A percentile compares a stretch with the other conserved stretches of the same genome.
phyloP scores from a whole-genome alignment of 1,284 basidiomycete species.

The Tilletia indica region DNA sequence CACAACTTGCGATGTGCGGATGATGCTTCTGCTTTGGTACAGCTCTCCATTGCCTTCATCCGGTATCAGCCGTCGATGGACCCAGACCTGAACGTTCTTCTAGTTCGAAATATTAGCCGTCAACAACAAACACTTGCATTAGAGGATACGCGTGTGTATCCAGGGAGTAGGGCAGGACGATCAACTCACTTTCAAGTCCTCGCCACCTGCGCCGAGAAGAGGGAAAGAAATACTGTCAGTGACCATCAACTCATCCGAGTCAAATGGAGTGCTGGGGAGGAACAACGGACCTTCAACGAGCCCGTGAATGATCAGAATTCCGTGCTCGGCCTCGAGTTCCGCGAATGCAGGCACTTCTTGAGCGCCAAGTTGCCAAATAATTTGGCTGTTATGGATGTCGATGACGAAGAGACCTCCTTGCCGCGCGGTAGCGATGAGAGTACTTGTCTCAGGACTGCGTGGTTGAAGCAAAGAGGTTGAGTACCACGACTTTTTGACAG shows the following conservation, averaged over 20 bases:
- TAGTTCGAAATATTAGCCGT: no score
- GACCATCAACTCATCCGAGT: no score
- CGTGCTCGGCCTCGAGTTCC: neutral
- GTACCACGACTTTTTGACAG: neutral
- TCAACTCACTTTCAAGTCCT: no score
- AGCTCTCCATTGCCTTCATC: neutral
- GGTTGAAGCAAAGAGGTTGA: no score
- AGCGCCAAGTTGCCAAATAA: neutral
- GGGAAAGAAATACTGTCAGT: no score
- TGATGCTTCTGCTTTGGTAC: neutral
- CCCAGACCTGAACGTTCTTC: neutral
- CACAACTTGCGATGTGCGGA: neutral
- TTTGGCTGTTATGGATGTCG: neutral
- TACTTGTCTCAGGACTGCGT: neutral
- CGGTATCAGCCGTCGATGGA: neutral
- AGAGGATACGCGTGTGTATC: no score
- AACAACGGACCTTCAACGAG: no score
- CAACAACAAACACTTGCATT: no score
- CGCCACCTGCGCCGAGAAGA: no score
- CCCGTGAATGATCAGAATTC: neutral
- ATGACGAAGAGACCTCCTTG: constrained; percentile 6
- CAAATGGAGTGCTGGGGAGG: no score
- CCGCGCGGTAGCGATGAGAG: neutral
- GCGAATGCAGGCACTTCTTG: neutral
- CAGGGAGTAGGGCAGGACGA: no score